These are phyloP conservation scores for Carallia pectinifolia DNA, from an alignment of 345 rosid species.

Conservation along the genomic window DNA sequence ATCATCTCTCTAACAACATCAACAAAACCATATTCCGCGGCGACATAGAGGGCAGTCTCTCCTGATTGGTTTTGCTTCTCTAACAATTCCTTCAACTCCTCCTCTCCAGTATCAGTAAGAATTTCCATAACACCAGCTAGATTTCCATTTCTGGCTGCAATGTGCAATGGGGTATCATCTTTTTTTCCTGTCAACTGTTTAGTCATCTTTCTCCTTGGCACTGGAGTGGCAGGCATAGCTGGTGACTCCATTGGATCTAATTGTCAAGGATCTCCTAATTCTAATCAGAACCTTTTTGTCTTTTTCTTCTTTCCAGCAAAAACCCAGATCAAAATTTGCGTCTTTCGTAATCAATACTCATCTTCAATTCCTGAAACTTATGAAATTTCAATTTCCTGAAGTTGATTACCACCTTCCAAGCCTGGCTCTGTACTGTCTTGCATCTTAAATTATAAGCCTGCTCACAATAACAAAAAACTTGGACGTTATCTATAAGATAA, in stretches of 20 bases:
- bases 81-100: conserved; percentile 48
- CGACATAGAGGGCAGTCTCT: conserved; percentile 91
- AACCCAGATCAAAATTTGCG: conserved; percentile 43
- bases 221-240: conserved; percentile 10
- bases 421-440: conserved; percentile 14
- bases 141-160: conserved; percentile 73
- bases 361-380: conserved; percentile 1
- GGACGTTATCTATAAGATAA: neutral
- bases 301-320: conserved; percentile 25
- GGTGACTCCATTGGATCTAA: conserved; percentile 30
- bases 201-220: conserved; percentile 66
- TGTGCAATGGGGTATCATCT: conserved; percentile 73
- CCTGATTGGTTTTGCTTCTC: conserved; percentile 85
- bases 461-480: conserved; percentile 3
- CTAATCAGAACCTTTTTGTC: neutral
- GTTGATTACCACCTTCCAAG: conserved; percentile 16
- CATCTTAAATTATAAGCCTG: conserved; percentile 27
- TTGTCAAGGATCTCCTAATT: conserved; percentile 1
- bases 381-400: conserved; percentile 8
- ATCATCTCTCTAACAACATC: conserved; percentile 82
- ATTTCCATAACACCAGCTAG: conserved; percentile 47
- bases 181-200: conserved; percentile 87
- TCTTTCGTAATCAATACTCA: conserved; percentile 8
- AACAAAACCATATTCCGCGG: conserved; percentile 76
- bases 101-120: conserved; percentile 38